These are phyloP conservation scores for Russula dissimulans DNA, from an alignment of 768 basidiomycete genomes.

Conservation along the genomic window DNA sequence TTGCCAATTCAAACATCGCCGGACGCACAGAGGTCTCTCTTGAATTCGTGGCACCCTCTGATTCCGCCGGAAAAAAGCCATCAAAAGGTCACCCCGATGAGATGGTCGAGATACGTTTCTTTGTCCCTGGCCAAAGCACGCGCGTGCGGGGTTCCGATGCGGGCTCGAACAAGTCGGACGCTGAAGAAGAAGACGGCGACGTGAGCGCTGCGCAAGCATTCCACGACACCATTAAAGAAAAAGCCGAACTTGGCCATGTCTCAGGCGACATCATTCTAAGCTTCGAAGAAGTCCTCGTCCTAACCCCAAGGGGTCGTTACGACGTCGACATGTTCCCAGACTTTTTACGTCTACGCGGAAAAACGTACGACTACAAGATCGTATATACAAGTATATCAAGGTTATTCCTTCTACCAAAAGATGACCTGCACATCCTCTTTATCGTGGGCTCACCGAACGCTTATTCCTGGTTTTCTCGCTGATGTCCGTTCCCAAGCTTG, in stretches of 20 bases:
- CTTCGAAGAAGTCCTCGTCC: conserved; percentile 90
- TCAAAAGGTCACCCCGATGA: conserved; percentile 54
- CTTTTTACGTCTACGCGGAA: conserved; percentile 90
- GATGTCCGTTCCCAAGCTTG: conserved; percentile 44
- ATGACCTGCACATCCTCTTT: conserved; percentile 91
- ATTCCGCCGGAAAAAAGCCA: conserved; percentile 35
- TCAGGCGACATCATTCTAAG: conserved; percentile 87
- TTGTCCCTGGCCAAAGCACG: conserved; percentile 75
- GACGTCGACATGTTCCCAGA: conserved; percentile 98
- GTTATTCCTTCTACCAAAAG: conserved; percentile 91
- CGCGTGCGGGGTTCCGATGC: conserved; percentile 53
- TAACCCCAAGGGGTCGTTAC: conserved; percentile 93
- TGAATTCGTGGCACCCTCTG: conserved; percentile 65
- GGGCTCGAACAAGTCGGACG: conserved; percentile 64
- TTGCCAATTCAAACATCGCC: conserved; percentile 96
- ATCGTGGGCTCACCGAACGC: conserved; percentile 50
- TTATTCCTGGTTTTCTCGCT: neutral
- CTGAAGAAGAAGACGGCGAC: conserved; percentile 66
- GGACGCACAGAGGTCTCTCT: conserved; percentile 97
- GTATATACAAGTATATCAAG: conserved; percentile 79
- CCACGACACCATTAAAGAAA: conserved; percentile 93
- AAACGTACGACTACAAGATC: conserved; percentile 99
- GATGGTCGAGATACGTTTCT: conserved; percentile 93
- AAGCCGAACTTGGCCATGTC: conserved; percentile 88
- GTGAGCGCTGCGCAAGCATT: conserved; percentile 91